Conservation (phyloP, 2,329 filamentous ascomycete species). For the Phialophora expanda region DNA sequence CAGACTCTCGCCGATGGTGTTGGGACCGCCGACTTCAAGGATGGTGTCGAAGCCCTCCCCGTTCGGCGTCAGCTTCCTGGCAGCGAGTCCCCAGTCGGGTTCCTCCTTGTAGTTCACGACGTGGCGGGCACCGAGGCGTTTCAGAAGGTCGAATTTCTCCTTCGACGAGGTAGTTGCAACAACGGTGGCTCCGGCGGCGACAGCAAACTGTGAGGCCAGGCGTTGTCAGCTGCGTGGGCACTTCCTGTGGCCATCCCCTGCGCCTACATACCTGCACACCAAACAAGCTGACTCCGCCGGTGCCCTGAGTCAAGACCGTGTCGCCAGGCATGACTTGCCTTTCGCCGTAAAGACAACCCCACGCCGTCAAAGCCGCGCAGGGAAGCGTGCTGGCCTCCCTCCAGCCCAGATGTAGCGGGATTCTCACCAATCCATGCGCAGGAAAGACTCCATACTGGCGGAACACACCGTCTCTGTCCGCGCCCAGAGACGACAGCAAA, state of each 20-base stretch:
- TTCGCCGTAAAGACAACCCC: background rate
- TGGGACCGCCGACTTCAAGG: background rate
- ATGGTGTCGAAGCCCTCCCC: background rate
- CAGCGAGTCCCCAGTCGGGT: background rate
- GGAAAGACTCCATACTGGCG: background rate
- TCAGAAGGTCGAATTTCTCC: slow-evolving; percentile 52
- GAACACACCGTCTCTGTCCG: background rate
- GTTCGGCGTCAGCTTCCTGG: background rate
- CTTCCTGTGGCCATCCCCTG: background rate
- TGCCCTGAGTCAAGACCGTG: slow-evolving; percentile 65
- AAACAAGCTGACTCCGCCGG: slow-evolving; percentile 64
- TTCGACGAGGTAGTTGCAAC: slow-evolving; percentile 65
- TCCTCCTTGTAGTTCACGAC: slow-evolving; percentile 3
- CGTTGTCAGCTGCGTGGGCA: background rate
- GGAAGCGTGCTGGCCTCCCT: background rate
- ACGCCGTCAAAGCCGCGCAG: background rate
- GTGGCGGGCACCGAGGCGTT: background rate
- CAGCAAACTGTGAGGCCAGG: slow-evolving; percentile 37
- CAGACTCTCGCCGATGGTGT: background rate
- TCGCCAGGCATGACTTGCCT: slow-evolving; percentile 46
- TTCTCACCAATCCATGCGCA: background rate
- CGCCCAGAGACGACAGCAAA: background rate
- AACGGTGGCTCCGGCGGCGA: slow-evolving; percentile 58
- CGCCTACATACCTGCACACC: slow-evolving; percentile 40
- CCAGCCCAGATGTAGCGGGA: background rate